Evolutionary conservation across 352 stramenopile species (phyloP), one percentile per base, ranked within the genome.

Genomic region (Globisporangium takayamanum): DNA sequence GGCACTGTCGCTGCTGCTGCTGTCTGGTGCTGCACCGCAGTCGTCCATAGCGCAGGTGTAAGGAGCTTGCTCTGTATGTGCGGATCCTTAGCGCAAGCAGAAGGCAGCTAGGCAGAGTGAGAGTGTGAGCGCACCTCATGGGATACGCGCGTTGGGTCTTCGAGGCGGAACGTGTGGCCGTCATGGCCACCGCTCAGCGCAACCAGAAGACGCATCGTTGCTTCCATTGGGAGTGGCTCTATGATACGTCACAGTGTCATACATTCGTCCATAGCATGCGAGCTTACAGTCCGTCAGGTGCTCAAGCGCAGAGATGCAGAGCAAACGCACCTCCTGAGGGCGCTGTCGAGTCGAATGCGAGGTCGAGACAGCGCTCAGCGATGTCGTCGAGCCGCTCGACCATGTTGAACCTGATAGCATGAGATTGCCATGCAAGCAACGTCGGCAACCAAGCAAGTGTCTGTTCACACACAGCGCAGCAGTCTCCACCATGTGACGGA

Each of bases 111-210:
- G 18, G 60, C 25, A 25, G 44, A 22, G 22, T 18, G 39, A 59
- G 47, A 46, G 22, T 25, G 28, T 14, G n/a, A 55, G 25, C 36
- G 52, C 42, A 72, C 63, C 11, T 70, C 53, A 2, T 50, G 54
- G 14, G 49, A 48, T 7, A 72, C 57, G 41, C 67, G 68, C 47
- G 72, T 83, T 3, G 70, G 66, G 48, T 89, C 77, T 53, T 80
- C 69, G 2, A 87, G 59, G 12, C 84, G 63, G 57, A 91, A 91
- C 14, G 81, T 86, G 15, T 63, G 30, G 47, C 75, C 74, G 57
- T 91, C 72, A 1, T 68, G 46, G 7, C 78, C 81, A 14, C 81
- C 81, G 26, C 76, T 69, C 3, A 91, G 67, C 12, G 71, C 76
- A 12, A 88, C 55, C 10, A 91, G 54, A n/a, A 91, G 59, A 6